Conservation (phyloP, 1,139 yeast genomes). For the Pichia sp. region DNA sequence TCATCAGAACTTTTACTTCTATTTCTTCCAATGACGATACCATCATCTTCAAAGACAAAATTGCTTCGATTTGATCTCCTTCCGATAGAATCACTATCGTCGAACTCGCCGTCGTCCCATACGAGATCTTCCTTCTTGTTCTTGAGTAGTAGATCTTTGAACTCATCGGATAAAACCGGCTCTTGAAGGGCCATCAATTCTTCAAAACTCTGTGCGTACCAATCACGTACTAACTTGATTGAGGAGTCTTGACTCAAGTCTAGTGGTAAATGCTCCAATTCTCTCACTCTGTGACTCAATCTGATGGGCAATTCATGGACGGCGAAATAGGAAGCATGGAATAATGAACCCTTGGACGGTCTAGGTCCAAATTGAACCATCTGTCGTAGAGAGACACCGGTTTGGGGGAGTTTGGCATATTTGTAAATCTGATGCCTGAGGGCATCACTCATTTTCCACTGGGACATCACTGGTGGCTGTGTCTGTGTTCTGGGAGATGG, state of each 20-base stretch:
- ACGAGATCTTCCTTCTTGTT: slow-evolving; percentile 10
- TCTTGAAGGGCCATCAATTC: slow-evolving; percentile 63
- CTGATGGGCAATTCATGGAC: slow-evolving; percentile 88
- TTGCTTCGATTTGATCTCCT: not conserved
- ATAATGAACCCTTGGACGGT: slow-evolving; percentile 76
- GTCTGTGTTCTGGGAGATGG: too few species aligned
- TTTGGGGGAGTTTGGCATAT: slow-evolving; percentile 76
- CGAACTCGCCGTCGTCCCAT: slow-evolving; percentile 4
- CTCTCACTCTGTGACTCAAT: slow-evolving; percentile 82
- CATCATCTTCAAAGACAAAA: slow-evolving; percentile 44
- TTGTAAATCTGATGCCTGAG: slow-evolving; percentile 35
- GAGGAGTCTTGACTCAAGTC: slow-evolving; percentile 74
- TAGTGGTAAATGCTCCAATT: slow-evolving; percentile 75
- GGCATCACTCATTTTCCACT: slow-evolving; percentile 31
- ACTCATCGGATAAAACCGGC: slow-evolving; percentile 38
- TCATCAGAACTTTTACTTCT: slow-evolving; percentile 14
- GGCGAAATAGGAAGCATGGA: slow-evolving; percentile 81
- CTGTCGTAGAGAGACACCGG: slow-evolving; percentile 80
- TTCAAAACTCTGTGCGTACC: slow-evolving; percentile 92
- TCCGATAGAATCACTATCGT: not conserved
- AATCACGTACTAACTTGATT: slow-evolving; percentile 72
- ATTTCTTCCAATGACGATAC: slow-evolving; percentile 41
- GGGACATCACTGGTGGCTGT: slow-evolving; percentile 14
- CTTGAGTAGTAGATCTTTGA: slow-evolving; percentile 11
- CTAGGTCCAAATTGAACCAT: slow-evolving; percentile 91